Base-by-base conservation (phyloP, 2,329 filamentous ascomycete species). In the Scedosporium aurantiacum region DNA sequence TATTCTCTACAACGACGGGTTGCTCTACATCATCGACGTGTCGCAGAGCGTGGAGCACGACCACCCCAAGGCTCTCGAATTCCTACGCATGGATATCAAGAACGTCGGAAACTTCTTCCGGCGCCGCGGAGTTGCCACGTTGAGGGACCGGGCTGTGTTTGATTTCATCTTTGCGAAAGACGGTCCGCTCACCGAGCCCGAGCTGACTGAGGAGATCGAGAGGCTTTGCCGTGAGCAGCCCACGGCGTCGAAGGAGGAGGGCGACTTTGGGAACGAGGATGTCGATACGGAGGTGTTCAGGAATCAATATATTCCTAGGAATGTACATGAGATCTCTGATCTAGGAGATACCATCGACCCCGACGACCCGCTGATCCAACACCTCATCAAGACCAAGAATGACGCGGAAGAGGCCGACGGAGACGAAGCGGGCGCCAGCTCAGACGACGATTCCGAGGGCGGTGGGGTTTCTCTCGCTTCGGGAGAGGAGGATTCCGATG, bases 41-140 rank as follows among this genome's bases (percentile, higher is more conserved):
- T 96, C 91, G 61, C 94, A 99, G 76, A 94, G 89, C 70, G 94
- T 99, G 21, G 95, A 97, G 77, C 92, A 95, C 67, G 93, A 97
- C 68, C 94, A 99, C 73, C 94, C 94, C 0, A 84, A 90, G 62
- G 93, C 90, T 2, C 80, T 96, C 32, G 93, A 97, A 71, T 99
- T 99, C 71, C 75, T 99, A 68, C 87, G 94, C 40, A 97, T 97
- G 92, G 94, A 99, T 71, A 91, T 99, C 74, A 97, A 97, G 80
- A 99, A 99, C 70, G 85, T 96, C 1, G 88, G 86, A 23, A 91
- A 96, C 72, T 99, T 96, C 75, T 99, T 97, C 83, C 81, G 86
- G 32, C 83, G 89, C 21, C 88, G 96, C 72, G 88, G 88, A 47
- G 91, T 97, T 1, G 86, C 95, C 64, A 88, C 85, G 0, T 79